Base-by-base conservation (phyloP, 169 alveolate genomes). In the Plasmodium fragile region DNA sequence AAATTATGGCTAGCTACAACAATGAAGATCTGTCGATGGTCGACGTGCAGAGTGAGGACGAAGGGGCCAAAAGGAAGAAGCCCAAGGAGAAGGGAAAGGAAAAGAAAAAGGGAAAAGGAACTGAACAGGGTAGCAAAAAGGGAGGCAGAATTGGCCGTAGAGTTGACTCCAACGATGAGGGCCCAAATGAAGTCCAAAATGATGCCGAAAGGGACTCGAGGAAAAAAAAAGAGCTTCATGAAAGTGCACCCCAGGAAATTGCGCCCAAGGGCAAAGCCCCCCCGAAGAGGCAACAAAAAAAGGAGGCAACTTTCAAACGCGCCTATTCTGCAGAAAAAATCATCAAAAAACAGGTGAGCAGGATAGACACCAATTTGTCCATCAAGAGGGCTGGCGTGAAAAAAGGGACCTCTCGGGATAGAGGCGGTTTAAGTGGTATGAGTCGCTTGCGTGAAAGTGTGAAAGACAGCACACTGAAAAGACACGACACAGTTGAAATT, bases 1-100 rank as follows among this genome's bases (percentile, higher is more conserved):
- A 90, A 77, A 72, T 89, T 32, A 41, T 92, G 52, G 87, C 71
- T 81, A 81, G 83, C 92, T 80, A 82, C 83, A 82, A 91, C 49
- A 80, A 41, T 70, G 25, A 41, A 52, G 34, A 81, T 55, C 7
- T 75, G 13, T 59, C 84, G 5, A 30, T 53, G 71, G 43, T 59
- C 69, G 81, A 83, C 36, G 22, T 84, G 70, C 89, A 81, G 10
- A 70, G 87, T 55, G 93, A 93, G 65, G 92, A 80, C 10, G 94
- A 49, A 30, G 84, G 71, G 43, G 45, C 16, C n/a, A 81, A 72
- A 41, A 18, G 41, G 65, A 69, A 71, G 53, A 89, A 49, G 32
- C 36, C n/a, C 52, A 72, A 34, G 69, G 92, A 52, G n/a, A 70
- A 10, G 81, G 43, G 8, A 22, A 70, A 41, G 11, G 16, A 28